A percentile compares a stretch with the other conserved stretches of the same genome.
phyloP scores from a whole-genome alignment of 2,329 filamentous ascomycete genomes.

The Fonsecaea erecta region DNA sequence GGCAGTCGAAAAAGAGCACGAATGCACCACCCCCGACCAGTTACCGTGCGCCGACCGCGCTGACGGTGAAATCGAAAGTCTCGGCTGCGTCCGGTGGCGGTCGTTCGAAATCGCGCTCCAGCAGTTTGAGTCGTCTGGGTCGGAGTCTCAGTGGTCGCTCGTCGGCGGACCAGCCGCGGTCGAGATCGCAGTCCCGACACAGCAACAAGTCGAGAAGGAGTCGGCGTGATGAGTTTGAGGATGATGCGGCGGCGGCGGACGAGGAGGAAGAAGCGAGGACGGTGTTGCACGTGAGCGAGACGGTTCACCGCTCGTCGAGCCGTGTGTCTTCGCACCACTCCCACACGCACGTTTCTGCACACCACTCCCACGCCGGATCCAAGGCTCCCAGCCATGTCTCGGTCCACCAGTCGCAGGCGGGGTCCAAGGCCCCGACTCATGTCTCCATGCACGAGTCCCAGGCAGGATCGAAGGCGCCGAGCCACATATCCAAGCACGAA shows the following conservation, averaged over 20 bases:
- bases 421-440: background rate
- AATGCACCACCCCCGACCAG: conserved; percentile 31
- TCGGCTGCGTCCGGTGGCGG: conserved; percentile 3
- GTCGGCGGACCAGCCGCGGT: conserved; percentile 2
- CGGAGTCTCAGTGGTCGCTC: conserved; percentile 12
- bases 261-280: conserved; percentile 23
- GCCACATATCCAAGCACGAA: background rate
- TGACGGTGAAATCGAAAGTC: conserved; percentile 28
- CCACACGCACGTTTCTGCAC: background rate
- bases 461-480: conserved; percentile 7
- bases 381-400: conserved; percentile 1
- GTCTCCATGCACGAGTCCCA: conserved; percentile 3
- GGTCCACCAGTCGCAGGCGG: background rate
- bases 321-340: background rate
- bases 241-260: conserved; percentile 12
- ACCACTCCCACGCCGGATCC: background rate
- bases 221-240: conserved; percentile 27
- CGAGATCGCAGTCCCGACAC: conserved; percentile 22
- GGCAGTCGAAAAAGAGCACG: conserved; percentile 16
- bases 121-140: conserved; percentile 13
- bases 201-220: conserved; percentile 19
- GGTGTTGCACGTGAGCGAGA: conserved; percentile 24
- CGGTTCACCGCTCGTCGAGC: background rate
- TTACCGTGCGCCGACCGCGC: conserved; percentile 35
- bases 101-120: conserved; percentile 16